Evolutionary conservation across 208 protist genomes (phyloP).

Genomic region (Crithidia mellificae): DNA sequence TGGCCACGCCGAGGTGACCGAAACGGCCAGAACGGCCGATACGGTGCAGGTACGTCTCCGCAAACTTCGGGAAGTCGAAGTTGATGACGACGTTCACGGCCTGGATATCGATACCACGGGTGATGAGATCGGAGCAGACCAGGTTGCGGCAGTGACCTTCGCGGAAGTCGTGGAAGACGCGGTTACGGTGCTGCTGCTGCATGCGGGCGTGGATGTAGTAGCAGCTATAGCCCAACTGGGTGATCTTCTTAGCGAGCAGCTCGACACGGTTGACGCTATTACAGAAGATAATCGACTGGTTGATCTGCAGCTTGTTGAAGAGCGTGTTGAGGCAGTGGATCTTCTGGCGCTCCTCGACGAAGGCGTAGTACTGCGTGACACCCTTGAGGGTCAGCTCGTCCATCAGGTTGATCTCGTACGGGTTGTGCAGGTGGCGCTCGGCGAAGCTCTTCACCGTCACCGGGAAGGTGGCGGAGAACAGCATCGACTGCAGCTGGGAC

Average conservation of each 20-base stretch:
- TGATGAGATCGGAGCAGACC: conserved; percentile 99
- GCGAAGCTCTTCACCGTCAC: conserved; percentile 95
- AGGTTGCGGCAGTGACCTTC: conserved; percentile 97
- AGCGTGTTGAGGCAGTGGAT: conserved; percentile 99
- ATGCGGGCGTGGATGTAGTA: conserved; percentile 99
- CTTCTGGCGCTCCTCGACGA: conserved; percentile 99
- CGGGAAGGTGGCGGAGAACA: conserved; percentile 99
- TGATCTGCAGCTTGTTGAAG: conserved; percentile 99
- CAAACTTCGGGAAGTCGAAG: conserved; percentile 99
- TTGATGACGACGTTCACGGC: conserved; percentile 99
- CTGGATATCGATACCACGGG: conserved; percentile 99
- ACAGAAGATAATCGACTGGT: conserved; percentile 99
- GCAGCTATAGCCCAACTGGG: conserved; percentile 98
- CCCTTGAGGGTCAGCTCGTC: conserved; percentile 98
- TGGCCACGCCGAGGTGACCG: conserved; percentile 98
- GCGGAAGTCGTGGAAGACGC: conserved; percentile 99
- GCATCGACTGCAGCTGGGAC: conserved; percentile 93
- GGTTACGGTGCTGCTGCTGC: conserved; percentile 97
- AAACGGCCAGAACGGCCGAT: conserved; percentile 97
- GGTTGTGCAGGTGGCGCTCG: conserved; percentile 93
- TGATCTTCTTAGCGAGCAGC: conserved; percentile 99
- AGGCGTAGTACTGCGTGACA: conserved; percentile 99
- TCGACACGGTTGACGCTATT: conserved; percentile 99
- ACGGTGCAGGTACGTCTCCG: conserved; percentile 98
- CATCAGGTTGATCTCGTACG: conserved; percentile 99